phyloP scores from a whole-genome alignment of 1,139 yeast species.

The Yamadazyma conglobata region DNA sequence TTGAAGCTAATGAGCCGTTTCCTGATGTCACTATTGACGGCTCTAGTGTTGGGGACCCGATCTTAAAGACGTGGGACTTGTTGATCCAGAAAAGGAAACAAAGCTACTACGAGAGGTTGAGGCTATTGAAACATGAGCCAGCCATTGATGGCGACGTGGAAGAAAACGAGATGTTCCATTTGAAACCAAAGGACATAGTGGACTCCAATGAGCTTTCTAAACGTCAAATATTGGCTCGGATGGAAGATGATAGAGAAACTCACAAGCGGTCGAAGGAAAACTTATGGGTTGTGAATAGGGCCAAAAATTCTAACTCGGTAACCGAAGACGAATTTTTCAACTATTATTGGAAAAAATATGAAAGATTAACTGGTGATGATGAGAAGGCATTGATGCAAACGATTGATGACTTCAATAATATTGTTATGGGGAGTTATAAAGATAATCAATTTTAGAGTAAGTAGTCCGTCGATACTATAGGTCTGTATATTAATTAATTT shows the following conservation, averaged over 20 bases:
- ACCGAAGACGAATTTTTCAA: constrained; percentile 57
- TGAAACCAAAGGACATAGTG: constrained; percentile 23
- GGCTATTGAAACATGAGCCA: constrained; percentile 29
- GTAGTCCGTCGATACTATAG: no score
- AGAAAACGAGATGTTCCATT: constrained; percentile 31
- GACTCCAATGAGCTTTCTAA: constrained; percentile 33
- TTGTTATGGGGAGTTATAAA: constrained; percentile 45
- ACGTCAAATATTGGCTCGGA: constrained; percentile 62
- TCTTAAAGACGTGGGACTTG: constrained; percentile 46
- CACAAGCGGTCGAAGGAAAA: constrained; percentile 76
- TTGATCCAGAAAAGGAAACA: constrained; percentile 45
- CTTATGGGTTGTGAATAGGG: constrained; percentile 64
- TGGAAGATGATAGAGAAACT: constrained; percentile 86
- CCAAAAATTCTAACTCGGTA: constrained; percentile 32
- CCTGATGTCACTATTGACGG: constrained; percentile 28
- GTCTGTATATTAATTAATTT: no score
- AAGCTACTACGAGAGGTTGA: constrained; percentile 47
- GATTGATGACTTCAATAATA: constrained; percentile 52
- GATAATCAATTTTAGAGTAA: constrained; percentile 20
- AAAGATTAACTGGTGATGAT: constrained; percentile 46
- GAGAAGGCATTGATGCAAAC: constrained; percentile 37
- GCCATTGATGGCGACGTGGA: constrained; percentile 21
- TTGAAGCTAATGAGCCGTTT: constrained; percentile 32
- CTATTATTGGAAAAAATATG: constrained; percentile 53
- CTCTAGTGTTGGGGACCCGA: constrained; percentile 23